Evolutionary conservation across 768 basidiomycete genomes (phyloP), one percentile per base, ranked within the genome.

Genomic region (Termitomyces heimii): DNA sequence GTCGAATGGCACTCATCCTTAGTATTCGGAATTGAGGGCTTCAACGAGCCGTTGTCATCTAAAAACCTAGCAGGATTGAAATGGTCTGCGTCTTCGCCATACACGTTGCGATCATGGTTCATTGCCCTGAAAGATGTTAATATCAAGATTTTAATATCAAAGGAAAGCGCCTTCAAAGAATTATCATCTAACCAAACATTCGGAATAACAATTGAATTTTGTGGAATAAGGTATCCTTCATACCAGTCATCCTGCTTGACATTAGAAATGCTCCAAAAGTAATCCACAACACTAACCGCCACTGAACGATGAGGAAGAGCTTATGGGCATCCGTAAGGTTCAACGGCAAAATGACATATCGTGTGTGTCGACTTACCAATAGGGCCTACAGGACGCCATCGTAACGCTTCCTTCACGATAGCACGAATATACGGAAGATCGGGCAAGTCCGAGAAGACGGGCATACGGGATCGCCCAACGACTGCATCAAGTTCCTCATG

Each of bases 401-500:
- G 43, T 14, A 44, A 14, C 13, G 24, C 43, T 44, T 44, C 43
- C 22, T 44, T 44, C 22, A 44, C 43, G 43, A 44, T 44, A 24
- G 43, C 43, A 44, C 43, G 13, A 14, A 44, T 44, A 44, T 44
- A 44, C 7, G 43, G 43, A 24, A 44, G 43, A 44, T 44, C 8
- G 5, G 43, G 5, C 13, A 44, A 24, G 43, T 44, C 43, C 13
- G 43, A 44, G 13, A 24, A 44, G 13, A 13, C 22, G 5, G 43
- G 43, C 43, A 44, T 44, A 44, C 43, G 43, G 43, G 43, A 44
- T 44, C 43, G 43, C 5, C 43, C 43, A 45, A 58, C 52, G 16
- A 58, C 39, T 2, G 32, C 45, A n/a, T 58, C 57, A 22, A 58
- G 57, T 34, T 58, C 52, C 20, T 51, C 57, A 26, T 58, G 57